These are phyloP conservation scores for Uronychia binucleata DNA, from an alignment of 73 alveolate species.

Conservation along the genomic window DNA sequence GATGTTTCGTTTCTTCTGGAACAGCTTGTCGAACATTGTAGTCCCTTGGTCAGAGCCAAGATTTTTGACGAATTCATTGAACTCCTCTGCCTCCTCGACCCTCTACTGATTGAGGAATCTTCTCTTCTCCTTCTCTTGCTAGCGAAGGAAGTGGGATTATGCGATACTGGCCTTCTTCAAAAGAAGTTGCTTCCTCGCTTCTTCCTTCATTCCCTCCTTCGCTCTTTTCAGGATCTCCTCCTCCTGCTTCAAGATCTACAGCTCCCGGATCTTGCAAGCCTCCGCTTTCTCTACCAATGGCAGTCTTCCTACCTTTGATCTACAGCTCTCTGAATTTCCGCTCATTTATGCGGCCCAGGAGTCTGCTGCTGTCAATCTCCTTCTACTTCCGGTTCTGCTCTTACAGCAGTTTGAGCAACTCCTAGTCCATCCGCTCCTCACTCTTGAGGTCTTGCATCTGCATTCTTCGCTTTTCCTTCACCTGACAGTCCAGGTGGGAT, in stretches of 20 bases:
- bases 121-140: neutral
- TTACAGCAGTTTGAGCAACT: neutral
- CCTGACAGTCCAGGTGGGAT: neutral
- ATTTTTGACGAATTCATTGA: neutral
- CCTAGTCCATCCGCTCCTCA: neutral
- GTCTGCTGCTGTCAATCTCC: neutral
- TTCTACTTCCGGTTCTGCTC: neutral
- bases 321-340: neutral
- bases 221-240: neutral
- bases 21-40: neutral
- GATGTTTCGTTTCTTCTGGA: neutral
- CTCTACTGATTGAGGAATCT: neutral
- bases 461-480: neutral
- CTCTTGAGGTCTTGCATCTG: neutral
- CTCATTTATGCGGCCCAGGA: neutral
- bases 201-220: neutral
- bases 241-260: neutral
- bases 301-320: neutral
- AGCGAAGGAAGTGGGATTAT: neutral
- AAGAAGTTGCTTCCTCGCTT: neutral
- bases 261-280: neutral
- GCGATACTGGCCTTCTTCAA: neutral
- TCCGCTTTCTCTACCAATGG: neutral
- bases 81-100: neutral
- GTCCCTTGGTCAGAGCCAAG: neutral